Evolutionary conservation across 306 rosid genomes (phyloP).

Genomic region (Cicer arietinum): DNA sequence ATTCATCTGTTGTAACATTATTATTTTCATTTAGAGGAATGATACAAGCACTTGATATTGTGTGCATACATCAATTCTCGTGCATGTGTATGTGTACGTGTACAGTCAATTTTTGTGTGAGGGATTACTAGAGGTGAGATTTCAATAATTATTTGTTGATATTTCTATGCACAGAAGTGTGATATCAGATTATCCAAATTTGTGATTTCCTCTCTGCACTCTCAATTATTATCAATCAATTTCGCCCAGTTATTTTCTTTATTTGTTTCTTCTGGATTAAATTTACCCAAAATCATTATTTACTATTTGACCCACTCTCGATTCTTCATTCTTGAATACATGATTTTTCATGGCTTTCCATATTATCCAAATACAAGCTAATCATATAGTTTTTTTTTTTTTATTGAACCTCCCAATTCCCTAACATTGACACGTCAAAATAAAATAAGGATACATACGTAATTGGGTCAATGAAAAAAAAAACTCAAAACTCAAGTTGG

Average conservation of each 20-base stretch:
- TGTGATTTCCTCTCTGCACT: constrained; percentile 4
- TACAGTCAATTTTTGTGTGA: constrained; percentile 35
- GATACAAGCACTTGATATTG: constrained; percentile 6
- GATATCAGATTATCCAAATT: constrained; percentile 10
- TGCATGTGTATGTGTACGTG: constrained; percentile 22
- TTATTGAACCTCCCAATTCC: too few species aligned
- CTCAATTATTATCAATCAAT: background rate
- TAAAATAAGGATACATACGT: too few species aligned
- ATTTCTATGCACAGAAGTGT: background rate
- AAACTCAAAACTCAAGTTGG: too few species aligned
- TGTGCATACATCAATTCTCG: constrained; percentile 24
- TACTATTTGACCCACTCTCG: too few species aligned
- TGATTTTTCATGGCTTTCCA: too few species aligned
- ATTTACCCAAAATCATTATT: background rate
- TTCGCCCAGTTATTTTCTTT: background rate
- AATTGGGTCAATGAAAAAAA: too few species aligned
- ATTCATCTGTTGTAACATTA: constrained; percentile 41
- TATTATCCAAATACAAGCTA: too few species aligned
- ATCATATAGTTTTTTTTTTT: too few species aligned
- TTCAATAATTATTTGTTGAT: constrained; percentile 13
- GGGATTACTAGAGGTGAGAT: background rate
- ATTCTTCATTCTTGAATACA: too few species aligned
- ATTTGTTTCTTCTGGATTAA: background rate
- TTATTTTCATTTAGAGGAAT: constrained; percentile 38
- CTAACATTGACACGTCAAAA: too few species aligned